These are phyloP conservation scores for Aspergillus carbonarius DNA, from an alignment of 2,329 filamentous ascomycete genomes.

Conservation along the genomic window DNA sequence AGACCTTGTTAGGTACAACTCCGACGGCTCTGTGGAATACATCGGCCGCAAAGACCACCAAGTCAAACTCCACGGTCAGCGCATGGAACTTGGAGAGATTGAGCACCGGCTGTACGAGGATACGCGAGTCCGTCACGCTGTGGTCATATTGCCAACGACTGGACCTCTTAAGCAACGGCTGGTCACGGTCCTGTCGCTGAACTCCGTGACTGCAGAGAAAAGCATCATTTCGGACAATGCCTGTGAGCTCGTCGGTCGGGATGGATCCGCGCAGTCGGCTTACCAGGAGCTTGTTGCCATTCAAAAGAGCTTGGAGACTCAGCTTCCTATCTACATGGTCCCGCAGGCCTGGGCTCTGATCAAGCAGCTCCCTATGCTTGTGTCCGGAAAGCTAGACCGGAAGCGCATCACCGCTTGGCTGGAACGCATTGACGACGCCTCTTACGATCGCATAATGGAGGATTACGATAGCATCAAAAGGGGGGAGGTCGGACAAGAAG, in stretches of 20 bases:
- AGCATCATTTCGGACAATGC: constrained; percentile 29
- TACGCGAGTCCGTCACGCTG: constrained; percentile 37
- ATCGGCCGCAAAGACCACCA: constrained; percentile 62
- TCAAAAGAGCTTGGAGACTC: constrained; percentile 41
- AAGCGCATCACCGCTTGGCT: constrained; percentile 46
- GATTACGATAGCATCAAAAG: constrained; percentile 33
- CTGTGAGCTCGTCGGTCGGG: constrained; percentile 33
- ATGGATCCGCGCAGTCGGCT: constrained; percentile 22
- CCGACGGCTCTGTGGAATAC: constrained; percentile 22
- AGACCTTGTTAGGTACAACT: constrained; percentile 24
- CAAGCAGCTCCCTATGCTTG: constrained; percentile 41
- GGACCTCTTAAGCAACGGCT: constrained; percentile 46
- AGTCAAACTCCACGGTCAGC: constrained; percentile 65
- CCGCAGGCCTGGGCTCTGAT: constrained; percentile 44
- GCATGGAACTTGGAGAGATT: constrained; percentile 60
- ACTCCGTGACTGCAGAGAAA: constrained; percentile 23
- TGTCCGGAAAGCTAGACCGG: constrained; percentile 40
- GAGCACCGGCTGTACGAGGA: constrained; percentile 38
- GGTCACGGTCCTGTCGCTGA: constrained; percentile 45
- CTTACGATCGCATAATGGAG: constrained; percentile 42
- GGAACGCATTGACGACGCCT: constrained; percentile 39
- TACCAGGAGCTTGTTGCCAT: constrained; percentile 31
- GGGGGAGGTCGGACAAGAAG: constrained; percentile 16
- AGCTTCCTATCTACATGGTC: constrained; percentile 48
- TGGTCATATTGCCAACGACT: constrained; percentile 46